Base-by-base conservation (phyloP, 257 asterid genomes). In the Jaltomata sinuosa region DNA sequence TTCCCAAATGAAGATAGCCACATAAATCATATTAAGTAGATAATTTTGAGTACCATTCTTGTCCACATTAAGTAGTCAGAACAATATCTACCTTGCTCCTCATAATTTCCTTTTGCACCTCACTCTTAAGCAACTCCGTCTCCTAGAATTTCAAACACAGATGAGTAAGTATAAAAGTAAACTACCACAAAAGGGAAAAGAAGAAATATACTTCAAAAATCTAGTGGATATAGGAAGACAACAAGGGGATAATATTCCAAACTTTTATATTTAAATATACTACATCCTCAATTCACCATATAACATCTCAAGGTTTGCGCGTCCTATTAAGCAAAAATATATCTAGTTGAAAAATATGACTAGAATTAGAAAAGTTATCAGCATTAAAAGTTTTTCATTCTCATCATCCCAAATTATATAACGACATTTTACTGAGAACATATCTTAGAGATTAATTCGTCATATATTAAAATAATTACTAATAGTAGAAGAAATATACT, bases 111-210 rank as follows among this genome's bases (percentile, higher is more conserved):
- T 84, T 85, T 87, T 64, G 87, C 85, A 90, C 77, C 88, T 85
- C 89, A 85, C 84, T 83, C 84, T 84, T 89, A 59, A 90, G 93
- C 85, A 87, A 82, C 81, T 89, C 92, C 21, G 90, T 90, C 85
- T 90, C 93, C 93, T 90, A 82, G 69, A 85, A 77, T 27, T 74
- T 47, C 52, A 31, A 76, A 86, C 16, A 65, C 80, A 36, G 29
- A 12, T 19, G 72, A 42, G 57, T 68, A 40, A 87, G 83, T 14
- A 49, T 29, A 19, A 16, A 65, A 68, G 54, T 34, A 83, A 82
- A 83, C 42, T 32, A 18, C 55, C 12, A 6, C 83, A 15, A 74
- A 74, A 36, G 29, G 27, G 8, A 55, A 84, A 77, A 29, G 81
- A n/a, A 40, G 59, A 74, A 29, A 29, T 64, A 64, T 29, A 15